phyloP scores from a whole-genome alignment of 2,329 filamentous ascomycete species.

The Aspergillus sergii region DNA sequence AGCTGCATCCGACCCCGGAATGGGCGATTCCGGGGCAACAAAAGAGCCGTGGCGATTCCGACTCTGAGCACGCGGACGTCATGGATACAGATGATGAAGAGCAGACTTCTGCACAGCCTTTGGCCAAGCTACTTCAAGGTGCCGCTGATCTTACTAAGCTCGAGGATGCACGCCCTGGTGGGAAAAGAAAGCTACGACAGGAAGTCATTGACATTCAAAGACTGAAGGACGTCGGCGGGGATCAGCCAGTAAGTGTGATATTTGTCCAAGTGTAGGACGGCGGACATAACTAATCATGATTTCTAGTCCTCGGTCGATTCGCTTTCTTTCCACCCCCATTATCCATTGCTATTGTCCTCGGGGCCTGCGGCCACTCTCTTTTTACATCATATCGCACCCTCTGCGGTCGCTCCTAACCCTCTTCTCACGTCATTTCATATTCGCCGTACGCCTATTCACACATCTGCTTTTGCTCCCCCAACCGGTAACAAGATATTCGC shows the following conservation, averaged over 20 bases:
- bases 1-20: slow-evolving; percentile 62
- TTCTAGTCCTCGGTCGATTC: slow-evolving; percentile 72
- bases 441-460: slow-evolving; percentile 78
- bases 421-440: slow-evolving; percentile 88
- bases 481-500: slow-evolving; percentile 80
- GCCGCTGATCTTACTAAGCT: slow-evolving; percentile 65
- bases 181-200: slow-evolving; percentile 74
- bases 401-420: slow-evolving; percentile 79
- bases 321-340: slow-evolving; percentile 84
- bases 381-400: slow-evolving; percentile 83
- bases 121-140: slow-evolving; percentile 78
- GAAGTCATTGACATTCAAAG: slow-evolving; percentile 90
- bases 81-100: slow-evolving; percentile 60
- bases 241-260: slow-evolving; percentile 61
- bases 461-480: slow-evolving; percentile 76
- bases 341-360: slow-evolving; percentile 86
- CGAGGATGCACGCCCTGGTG: slow-evolving; percentile 52
- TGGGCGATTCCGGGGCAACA: slow-evolving; percentile 58
- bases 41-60: slow-evolving; percentile 45
- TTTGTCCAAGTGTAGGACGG: background rate
- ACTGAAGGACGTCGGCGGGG: slow-evolving; percentile 79
- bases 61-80: slow-evolving; percentile 53
- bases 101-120: slow-evolving; percentile 69
- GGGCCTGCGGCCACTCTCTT: slow-evolving; percentile 83
- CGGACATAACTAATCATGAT: background rate